phyloP scores from a whole-genome alignment of 2,329 filamentous ascomycete genomes.

The Neofusicoccum parvum region DNA sequence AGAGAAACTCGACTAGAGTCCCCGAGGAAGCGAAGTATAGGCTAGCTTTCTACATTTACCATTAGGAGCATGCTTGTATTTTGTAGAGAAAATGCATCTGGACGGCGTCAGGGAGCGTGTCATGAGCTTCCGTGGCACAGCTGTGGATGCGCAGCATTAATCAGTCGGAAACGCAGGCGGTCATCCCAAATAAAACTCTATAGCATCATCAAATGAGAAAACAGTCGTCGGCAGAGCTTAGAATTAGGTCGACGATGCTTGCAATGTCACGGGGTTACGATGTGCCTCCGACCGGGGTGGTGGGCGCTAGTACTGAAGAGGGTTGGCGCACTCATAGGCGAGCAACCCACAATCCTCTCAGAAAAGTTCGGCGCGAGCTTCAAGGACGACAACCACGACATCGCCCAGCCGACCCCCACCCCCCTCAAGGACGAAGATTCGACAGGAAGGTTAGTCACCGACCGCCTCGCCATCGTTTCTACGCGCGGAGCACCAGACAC shows the following conservation, averaged over 20 bases:
- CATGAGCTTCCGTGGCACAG: background rate
- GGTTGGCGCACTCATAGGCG: conserved; percentile 5
- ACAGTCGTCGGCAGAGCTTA: background rate
- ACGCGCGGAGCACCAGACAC: background rate
- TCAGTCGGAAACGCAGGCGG: background rate
- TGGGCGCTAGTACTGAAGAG: background rate
- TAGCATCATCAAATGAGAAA: background rate
- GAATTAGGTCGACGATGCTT: conserved; percentile 14
- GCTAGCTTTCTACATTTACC: too few species aligned
- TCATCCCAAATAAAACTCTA: background rate
- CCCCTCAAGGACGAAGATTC: conserved; percentile 20
- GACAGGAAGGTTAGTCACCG: conserved; percentile 17
- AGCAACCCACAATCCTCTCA: conserved; percentile 21
- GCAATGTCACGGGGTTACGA: background rate
- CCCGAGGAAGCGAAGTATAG: too few species aligned
- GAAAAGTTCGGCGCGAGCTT: conserved; percentile 16
- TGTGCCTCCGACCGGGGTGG: background rate
- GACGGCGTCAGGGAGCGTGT: background rate
- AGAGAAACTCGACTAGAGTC: too few species aligned
- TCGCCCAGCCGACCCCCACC: conserved; percentile 22
- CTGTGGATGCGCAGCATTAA: background rate
- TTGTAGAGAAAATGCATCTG: too few species aligned
- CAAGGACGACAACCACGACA: conserved; percentile 21
- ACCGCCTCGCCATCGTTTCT: background rate
- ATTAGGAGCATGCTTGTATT: too few species aligned